Evolutionary conservation across 163 green algal genomes (phyloP).

Genomic region (Trebouxia gelatinosa): DNA sequence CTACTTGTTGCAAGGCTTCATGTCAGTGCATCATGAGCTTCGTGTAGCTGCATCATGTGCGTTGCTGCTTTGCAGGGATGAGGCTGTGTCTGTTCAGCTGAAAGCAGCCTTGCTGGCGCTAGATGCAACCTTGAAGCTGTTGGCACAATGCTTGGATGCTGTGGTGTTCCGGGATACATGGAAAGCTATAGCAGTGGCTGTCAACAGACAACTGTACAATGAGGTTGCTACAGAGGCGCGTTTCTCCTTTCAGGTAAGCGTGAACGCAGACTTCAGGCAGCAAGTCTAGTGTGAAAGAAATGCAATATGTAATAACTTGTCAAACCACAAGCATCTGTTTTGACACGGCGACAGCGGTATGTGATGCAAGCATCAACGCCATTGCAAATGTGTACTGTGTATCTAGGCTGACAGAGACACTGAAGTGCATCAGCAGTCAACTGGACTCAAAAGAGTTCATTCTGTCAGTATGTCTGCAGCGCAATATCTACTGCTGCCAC

Average conservation of each 20-base stretch:
- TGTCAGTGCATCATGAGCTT: too few relatives aligned
- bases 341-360: too few relatives aligned
- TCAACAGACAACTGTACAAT: constrained; percentile 73
- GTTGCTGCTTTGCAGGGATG: too few relatives aligned
- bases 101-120: constrained; percentile 20
- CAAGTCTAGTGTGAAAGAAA: not conserved
- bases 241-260: constrained; percentile 52
- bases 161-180: constrained; percentile 56
- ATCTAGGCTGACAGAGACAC: too few relatives aligned
- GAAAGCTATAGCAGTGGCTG: constrained; percentile 52
- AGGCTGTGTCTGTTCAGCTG: constrained; percentile 17
- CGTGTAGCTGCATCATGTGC: too few relatives aligned
- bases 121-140: constrained; percentile 33
- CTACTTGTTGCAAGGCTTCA: too few relatives aligned
- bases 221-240: constrained; percentile 67
- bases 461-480: too few relatives aligned
- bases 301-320: not conserved
- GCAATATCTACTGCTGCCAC: not conserved
- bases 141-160: constrained; percentile 47
- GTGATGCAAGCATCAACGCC: too few relatives aligned
- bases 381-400: too few relatives aligned
- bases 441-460: too few relatives aligned
- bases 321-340: too few relatives aligned
- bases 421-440: too few relatives aligned
- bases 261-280: not conserved